Evolutionary conservation across 2,329 filamentous ascomycete genomes (phyloP).

Genomic region (Talaromyces sp.): DNA sequence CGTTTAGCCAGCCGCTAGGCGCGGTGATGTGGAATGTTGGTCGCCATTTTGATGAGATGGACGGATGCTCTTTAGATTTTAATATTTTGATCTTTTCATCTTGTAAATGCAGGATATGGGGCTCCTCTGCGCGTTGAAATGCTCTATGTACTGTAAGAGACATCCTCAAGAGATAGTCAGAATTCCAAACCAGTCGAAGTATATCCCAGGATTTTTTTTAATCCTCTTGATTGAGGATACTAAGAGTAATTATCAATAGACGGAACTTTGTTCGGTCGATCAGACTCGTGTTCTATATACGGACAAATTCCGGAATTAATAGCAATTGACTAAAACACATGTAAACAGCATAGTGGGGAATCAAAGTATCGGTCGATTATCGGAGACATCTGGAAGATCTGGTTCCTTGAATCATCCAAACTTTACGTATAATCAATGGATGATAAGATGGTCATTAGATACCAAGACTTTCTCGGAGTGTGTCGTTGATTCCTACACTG

Average conservation of each 20-base stretch:
- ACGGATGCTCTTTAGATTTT: neutral
- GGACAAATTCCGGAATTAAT: neutral
- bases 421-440: too few relatives aligned
- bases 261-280: neutral
- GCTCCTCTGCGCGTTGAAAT: neutral
- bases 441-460: too few relatives aligned
- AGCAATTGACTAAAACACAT: neutral
- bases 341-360: neutral
- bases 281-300: neutral
- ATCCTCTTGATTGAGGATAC: neutral
- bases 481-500: too few relatives aligned
- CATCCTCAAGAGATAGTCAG: neutral
- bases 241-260: too few relatives aligned
- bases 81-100: neutral
- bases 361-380: neutral
- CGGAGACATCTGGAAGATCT: neutral
- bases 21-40: conserved; percentile 34
- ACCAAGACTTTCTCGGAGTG: too few relatives aligned
- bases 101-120: neutral
- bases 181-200: neutral
- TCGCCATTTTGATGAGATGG: conserved; percentile 12
- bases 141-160: neutral
- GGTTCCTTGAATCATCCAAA: too few relatives aligned
- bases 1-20: conserved; percentile 38
- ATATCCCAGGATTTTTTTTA: neutral